phyloP scores from a whole-genome alignment of 2,329 filamentous ascomycete genomes.

The Sarocladiaceae sp. region DNA sequence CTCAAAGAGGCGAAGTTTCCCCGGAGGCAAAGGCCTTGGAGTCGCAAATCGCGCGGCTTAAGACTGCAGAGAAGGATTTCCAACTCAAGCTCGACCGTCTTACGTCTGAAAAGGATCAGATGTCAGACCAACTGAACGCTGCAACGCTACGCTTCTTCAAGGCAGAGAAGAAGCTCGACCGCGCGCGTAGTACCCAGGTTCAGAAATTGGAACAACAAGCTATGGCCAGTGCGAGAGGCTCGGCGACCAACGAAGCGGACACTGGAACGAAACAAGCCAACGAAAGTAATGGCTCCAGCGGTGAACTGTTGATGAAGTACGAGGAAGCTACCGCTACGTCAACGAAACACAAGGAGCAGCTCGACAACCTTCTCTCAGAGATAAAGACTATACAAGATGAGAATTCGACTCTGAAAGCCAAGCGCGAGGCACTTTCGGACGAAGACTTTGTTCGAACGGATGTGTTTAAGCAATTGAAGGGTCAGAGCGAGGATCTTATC shows the following conservation, averaged over 20 bases:
- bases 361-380: slow-evolving; percentile 72
- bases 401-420: slow-evolving; percentile 63
- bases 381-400: slow-evolving; percentile 71
- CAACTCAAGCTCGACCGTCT: slow-evolving; percentile 70
- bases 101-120: slow-evolving; percentile 71
- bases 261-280: slow-evolving; percentile 18
- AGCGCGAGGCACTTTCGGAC: slow-evolving; percentile 70
- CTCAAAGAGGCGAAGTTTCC: slow-evolving; percentile 46
- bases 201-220: slow-evolving; percentile 90
- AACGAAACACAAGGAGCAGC: slow-evolving; percentile 80
- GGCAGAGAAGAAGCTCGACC: slow-evolving; percentile 89
- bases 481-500: slow-evolving; percentile 86
- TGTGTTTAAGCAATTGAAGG: slow-evolving; percentile 85
- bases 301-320: slow-evolving; percentile 68
- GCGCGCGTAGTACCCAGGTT: slow-evolving; percentile 80
- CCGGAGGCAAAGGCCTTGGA: slow-evolving; percentile 70
- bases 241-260: slow-evolving; percentile 15
- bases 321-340: slow-evolving; percentile 71
- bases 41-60: slow-evolving; percentile 63
- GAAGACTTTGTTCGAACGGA: slow-evolving; percentile 93
- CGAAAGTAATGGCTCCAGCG: slow-evolving; percentile 48
- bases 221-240: slow-evolving; percentile 59
- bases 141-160: slow-evolving; percentile 90
- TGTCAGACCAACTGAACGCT: slow-evolving; percentile 80
- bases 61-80: slow-evolving; percentile 78